Percentiles rank a stretch among this genome's conserved stretches.
phyloP scores from a whole-genome alignment of 768 basidiomycete species.

The Lyophyllum atratum region DNA sequence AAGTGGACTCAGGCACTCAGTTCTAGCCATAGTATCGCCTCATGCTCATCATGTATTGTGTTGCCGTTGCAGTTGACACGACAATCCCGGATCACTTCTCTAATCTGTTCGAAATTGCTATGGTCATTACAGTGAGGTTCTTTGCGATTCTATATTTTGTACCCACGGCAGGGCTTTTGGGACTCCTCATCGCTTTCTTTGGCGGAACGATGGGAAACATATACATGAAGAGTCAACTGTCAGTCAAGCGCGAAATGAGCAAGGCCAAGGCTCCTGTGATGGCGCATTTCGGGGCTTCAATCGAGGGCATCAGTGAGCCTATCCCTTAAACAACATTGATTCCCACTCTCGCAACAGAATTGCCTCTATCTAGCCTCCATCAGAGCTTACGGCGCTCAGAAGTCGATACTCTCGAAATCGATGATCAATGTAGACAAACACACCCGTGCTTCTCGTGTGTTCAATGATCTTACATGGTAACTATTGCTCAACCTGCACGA shows the following conservation, averaged over 20 bases:
- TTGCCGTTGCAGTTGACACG: slow-evolving; percentile 52
- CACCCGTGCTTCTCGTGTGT: slow-evolving; percentile 41
- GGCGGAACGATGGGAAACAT: slow-evolving; percentile 43
- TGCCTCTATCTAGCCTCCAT: slow-evolving; percentile 42
- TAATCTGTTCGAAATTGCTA: slow-evolving; percentile 8
- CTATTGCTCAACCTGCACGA: too few relatives aligned
- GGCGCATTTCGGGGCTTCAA: slow-evolving; percentile 49
- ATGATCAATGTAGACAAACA: slow-evolving; percentile 54
- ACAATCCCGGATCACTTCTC: slow-evolving; percentile 27
- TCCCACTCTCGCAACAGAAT: not conserved
- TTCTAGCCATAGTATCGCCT: not conserved
- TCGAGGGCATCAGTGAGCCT: slow-evolving; percentile 55
- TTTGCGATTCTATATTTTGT: slow-evolving; percentile 12
- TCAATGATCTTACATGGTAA: slow-evolving; percentile 41
- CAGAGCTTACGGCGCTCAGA: slow-evolving; percentile 64
- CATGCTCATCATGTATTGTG: not conserved
- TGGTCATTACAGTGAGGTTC: slow-evolving; percentile 12
- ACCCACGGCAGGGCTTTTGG: slow-evolving; percentile 10
- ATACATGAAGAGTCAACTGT: slow-evolving; percentile 46
- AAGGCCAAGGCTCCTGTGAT: slow-evolving; percentile 36
- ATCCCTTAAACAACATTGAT: too few relatives aligned
- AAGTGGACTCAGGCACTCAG: not conserved
- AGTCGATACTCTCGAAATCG: slow-evolving; percentile 42
- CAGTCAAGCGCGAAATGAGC: slow-evolving; percentile 47
- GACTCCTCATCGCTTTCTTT: slow-evolving; percentile 20